A percentile compares a stretch with the other conserved stretches of the same genome.
Conservation (phyloP, 2,329 filamentous ascomycete genomes). For the Drechslerella stenobrocha region DNA sequence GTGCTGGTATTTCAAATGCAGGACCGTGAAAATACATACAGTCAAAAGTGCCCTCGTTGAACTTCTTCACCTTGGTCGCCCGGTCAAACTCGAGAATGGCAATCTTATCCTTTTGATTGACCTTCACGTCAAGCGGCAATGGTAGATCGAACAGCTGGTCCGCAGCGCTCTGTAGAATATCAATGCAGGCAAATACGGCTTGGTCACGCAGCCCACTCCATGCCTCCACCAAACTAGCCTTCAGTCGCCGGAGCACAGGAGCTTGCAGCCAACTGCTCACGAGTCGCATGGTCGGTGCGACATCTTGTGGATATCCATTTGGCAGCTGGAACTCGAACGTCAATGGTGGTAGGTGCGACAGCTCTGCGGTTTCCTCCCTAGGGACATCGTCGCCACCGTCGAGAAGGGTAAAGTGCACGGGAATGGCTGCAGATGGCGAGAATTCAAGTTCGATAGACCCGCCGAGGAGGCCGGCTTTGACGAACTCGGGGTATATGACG, state of each 20-base stretch:
- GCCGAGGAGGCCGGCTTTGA: slow-evolving; percentile 62
- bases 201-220: slow-evolving; percentile 68
- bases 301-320: slow-evolving; percentile 62
- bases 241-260: slow-evolving; percentile 59
- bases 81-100: slow-evolving; percentile 77
- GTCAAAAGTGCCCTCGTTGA: slow-evolving; percentile 57
- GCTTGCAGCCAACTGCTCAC: slow-evolving; percentile 64
- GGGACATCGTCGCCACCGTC: slow-evolving; percentile 56
- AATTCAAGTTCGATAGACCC: slow-evolving; percentile 54
- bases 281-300: slow-evolving; percentile 61
- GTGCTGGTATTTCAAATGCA: background rate
- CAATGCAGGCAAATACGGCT: slow-evolving; percentile 67
- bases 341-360: slow-evolving; percentile 63
- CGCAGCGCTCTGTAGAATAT: slow-evolving; percentile 64
- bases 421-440: slow-evolving; percentile 49
- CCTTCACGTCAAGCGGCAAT: slow-evolving; percentile 56
- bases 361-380: slow-evolving; percentile 39
- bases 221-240: slow-evolving; percentile 60
- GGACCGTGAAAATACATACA: slow-evolving; percentile 31
- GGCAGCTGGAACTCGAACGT: slow-evolving; percentile 63
- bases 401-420: slow-evolving; percentile 60
- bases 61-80: slow-evolving; percentile 75
- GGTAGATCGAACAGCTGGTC: slow-evolving; percentile 65
- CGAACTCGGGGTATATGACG: slow-evolving; percentile 70
- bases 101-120: slow-evolving; percentile 66